Evolutionary conservation across 148 eudicot genomes (phyloP).

Genomic region (Polygonum aviculare): DNA sequence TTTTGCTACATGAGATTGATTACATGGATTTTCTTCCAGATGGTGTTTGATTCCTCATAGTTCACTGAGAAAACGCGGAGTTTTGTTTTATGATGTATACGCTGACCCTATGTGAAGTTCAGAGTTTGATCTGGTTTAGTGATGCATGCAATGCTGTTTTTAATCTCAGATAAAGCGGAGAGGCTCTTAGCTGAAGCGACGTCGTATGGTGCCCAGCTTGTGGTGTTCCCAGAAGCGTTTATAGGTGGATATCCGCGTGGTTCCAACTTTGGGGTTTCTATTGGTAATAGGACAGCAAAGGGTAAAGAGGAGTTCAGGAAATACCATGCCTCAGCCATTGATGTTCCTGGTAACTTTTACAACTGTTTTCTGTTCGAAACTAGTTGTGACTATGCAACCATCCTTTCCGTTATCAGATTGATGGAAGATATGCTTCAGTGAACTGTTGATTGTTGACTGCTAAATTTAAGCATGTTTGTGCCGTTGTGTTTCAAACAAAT

Average conservation of each 20-base stretch:
- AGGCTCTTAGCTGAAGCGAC: constrained; percentile 89
- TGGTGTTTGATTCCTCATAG: not conserved
- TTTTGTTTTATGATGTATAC: not conserved
- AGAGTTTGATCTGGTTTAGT: not conserved
- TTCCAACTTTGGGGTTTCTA: constrained; percentile 66
- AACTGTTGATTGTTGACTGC: not conserved
- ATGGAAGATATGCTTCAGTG: not conserved
- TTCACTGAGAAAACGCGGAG: not conserved
- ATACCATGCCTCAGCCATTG: constrained; percentile 86
- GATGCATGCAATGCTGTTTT: not conserved
- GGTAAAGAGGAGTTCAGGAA: constrained; percentile 83
- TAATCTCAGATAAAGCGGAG: constrained; percentile 74
- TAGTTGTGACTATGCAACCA: not conserved
- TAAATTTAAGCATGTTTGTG: not conserved
- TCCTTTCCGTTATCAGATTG: not conserved
- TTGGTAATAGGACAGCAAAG: constrained; percentile 73
- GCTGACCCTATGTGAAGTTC: not conserved
- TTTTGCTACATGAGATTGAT: not conserved
- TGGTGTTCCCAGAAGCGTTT: constrained; percentile 96
- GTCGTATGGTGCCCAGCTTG: constrained; percentile 73
- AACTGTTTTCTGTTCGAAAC: not conserved
- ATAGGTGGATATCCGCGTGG: constrained; percentile 96
- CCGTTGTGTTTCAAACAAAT: not conserved
- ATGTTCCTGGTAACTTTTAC: constrained; percentile 65
- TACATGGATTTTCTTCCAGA: not conserved